Conservation (phyloP, 2,329 filamentous ascomycete species). For the Sarocladium strictum region DNA sequence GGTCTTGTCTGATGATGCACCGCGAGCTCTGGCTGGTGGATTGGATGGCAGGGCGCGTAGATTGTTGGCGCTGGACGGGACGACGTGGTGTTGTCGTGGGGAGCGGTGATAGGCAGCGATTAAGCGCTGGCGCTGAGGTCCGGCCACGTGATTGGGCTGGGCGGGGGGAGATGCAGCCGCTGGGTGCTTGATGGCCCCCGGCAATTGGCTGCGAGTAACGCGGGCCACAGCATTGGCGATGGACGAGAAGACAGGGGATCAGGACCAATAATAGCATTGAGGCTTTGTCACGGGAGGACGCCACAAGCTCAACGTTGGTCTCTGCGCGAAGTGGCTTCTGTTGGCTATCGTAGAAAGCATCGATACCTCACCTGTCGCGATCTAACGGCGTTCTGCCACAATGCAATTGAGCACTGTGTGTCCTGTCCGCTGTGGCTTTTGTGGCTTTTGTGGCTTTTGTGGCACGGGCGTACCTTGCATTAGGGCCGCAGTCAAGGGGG, state of each 20-base stretch:
- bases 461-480: no score
- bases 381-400: no score
- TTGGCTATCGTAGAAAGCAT: no score
- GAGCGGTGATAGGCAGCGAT: not conserved
- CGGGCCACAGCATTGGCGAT: not conserved
- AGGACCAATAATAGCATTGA: not conserved
- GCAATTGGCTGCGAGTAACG: not conserved
- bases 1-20: not conserved
- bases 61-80: not conserved
- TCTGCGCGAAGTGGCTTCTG: no score
- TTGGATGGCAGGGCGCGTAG: not conserved
- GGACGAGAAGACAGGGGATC: not conserved
- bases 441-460: no score
- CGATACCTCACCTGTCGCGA: no score
- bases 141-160: slow-evolving; percentile 3
- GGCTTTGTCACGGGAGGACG: not conserved
- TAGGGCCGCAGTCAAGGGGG: no score
- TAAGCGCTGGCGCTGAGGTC: slow-evolving; percentile 1
- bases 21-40: slow-evolving; percentile 9
- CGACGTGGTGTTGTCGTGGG: slow-evolving; percentile 1
- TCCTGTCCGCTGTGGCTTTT: no score
- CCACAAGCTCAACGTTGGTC: no score
- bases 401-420: no score
- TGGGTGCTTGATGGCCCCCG: not conserved
- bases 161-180: not conserved